Evolutionary conservation across 345 rosid genomes (phyloP), one percentile per base, ranked within the genome.

Genomic region (Salix viminalis): DNA sequence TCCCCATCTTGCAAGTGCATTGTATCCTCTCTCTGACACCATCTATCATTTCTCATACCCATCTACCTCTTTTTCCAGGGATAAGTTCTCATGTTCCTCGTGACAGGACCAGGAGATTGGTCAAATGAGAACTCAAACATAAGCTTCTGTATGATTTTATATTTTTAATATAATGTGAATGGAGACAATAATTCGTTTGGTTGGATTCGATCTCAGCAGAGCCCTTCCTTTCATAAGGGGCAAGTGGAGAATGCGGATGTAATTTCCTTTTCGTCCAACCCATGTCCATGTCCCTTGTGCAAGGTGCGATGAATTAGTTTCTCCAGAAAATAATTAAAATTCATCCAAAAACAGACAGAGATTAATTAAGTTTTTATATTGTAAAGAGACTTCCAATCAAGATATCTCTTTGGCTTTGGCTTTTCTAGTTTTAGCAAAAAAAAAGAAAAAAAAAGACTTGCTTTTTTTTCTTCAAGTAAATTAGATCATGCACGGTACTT

Each of bases 51-150:
- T 79, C 65, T 37, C 42, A 67, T 48, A 50, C 65, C 71, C 61
- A 72, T 83, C 76, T 72, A 66, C 68, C 71, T 32, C 75, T 48
- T 61, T 30, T 79, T 79, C 28, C 79, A 21, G 24, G 84, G 97
- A 90, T 88, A 89, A 89, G 85, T 81, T 86, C 90, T 87, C 95
- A 85, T 86, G 92, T 90, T 89, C 92, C 79, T 69, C 69, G 88
- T 84, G 88, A 81, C 87, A 83, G 84, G 81, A 79, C 79, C 14
- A 13, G 14, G 50, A 46, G 60, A 48, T 21, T 12, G 67, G 73
- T 76, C 72, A 67, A 67, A 19, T 34, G 69, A 73, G 76, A n/a
- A 39, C 13, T 23, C 9, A 37, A 23, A 7, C 4, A 23, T 11
- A 28, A 14, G 56, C 28, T 46, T 34, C 14, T 65, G 6, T 26